Evolutionary conservation across 164 flowering plant species (phyloP), one percentile per base, ranked within the genome.

Genomic region (Aristolochia fimbriata): DNA sequence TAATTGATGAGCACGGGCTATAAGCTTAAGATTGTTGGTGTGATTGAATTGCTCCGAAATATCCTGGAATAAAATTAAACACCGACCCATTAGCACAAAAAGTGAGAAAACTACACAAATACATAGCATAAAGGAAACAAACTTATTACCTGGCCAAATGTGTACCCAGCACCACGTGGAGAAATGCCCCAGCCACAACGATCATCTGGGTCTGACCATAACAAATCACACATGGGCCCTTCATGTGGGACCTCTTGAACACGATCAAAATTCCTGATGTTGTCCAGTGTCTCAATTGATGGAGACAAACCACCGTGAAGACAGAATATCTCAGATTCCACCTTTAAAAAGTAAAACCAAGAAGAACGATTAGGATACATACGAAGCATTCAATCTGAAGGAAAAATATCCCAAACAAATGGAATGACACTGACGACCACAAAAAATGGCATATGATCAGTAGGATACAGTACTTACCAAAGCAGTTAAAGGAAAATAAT

Each of bases 111-210:
- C 30, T 22, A 0, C 15, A 22, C 30, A 22, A n/a, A 52, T 16
- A 5, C 15, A 23, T 33, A 16, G 24, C 8, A 47, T 22, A 16
- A 56, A 31, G 33, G n/a, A 12, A 51, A 53, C 2, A 12, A 51
- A 53, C 2, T 46, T 49, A 25, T 59, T 78, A 91, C 96, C 57
- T 88, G 96, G 68, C 96, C 94, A 77, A 91, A 88, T 7, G 94
- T 88, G 68, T 88, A 91, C 63, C 97, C 96, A 65, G 96, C 97
- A 68, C 97, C 97, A 66, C 97, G 80, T 9, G 97, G 97, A 51
- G 97, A 91, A 65, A 91, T 91, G 62, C 97, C 97, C 97, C 97
- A 91, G 58, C 97, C 97, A 76, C 97, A 88, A 9, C 96, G 91
- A 66, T 91, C 97, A 78, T 91, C 97, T 20, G 97, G 97, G 57